Evolutionary conservation across 164 flowering plant species (phyloP).

Genomic region (Buxus sempervirens): DNA sequence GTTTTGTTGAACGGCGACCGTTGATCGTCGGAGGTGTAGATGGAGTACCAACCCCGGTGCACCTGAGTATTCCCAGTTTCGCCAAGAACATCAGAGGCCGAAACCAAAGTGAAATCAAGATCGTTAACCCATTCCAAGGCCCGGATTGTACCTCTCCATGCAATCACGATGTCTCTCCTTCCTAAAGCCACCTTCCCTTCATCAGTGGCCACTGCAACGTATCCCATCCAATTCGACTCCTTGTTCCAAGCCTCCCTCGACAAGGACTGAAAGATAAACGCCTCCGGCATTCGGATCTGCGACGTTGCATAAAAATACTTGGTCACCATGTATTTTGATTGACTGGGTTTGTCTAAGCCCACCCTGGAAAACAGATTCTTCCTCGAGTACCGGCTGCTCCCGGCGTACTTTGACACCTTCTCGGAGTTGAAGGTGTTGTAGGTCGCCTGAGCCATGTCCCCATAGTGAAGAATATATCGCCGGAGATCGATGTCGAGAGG

Average conservation of each 20-base stretch:
- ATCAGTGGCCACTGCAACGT: no score
- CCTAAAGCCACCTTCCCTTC: slow-evolving; percentile 25
- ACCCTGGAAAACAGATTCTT: slow-evolving; percentile 13
- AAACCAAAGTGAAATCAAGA: slow-evolving; percentile 1
- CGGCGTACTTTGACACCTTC: slow-evolving; percentile 18
- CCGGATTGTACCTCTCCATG: slow-evolving; percentile 34
- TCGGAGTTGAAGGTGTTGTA: slow-evolving; percentile 23
- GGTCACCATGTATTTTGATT: slow-evolving; percentile 31
- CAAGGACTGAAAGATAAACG: slow-evolving; percentile 18
- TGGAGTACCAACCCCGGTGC: slow-evolving; percentile 17
- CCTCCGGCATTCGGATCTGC: slow-evolving; percentile 8
- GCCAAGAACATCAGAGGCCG: slow-evolving; percentile 12
- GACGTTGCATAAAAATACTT: slow-evolving; percentile 31
- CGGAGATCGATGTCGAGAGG: slow-evolving; percentile 57
- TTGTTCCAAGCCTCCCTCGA: slow-evolving; percentile 23
- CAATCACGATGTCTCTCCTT: slow-evolving; percentile 35
- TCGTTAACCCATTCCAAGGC: slow-evolving; percentile 22
- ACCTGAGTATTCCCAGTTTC: neutral
- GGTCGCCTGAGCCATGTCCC: no score
- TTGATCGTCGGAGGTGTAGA: slow-evolving; percentile 46
- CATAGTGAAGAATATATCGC: slow-evolving; percentile 44
- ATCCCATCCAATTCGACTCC: slow-evolving; percentile 32
- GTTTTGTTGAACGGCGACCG: slow-evolving; percentile 13
- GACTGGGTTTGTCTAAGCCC: slow-evolving; percentile 18
- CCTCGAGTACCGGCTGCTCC: slow-evolving; percentile 14